Base-by-base conservation (phyloP, 2,329 filamentous ascomycete genomes). In the Pseudopyrenochaeta lycopersici region DNA sequence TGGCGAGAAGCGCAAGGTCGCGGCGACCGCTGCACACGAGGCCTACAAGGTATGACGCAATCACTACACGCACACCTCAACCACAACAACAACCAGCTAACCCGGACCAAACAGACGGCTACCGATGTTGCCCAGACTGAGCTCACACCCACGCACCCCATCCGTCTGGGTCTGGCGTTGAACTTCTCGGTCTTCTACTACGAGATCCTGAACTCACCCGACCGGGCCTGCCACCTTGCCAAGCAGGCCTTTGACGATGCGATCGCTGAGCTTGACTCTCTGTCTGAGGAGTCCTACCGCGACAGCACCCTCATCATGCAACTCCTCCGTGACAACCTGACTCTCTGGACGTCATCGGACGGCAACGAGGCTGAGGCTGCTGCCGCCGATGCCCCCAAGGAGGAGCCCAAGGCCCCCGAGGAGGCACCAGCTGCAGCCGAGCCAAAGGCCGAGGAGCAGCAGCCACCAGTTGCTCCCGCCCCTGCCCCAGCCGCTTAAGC, bases 111-210 rank as follows among this genome's bases (percentile, higher is more conserved):
- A 50, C 53, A 95, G 92, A 96, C 91, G 81, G 94, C 94, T 71
- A 98, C 94, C 83, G 94, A 97, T 75, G 94, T 98, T 75, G 95
- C 95, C 71, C 94, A 97, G 85, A 97, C 91, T 66, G 94, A 98
- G 82, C 89, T 98, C 71, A 94, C 94, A 61, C 94, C 94, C 61
- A 98, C 95, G 59, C 94, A 98, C 86, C 94, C 94, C 72, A 98
- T 98, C 84, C 93, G 94, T 75, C 91, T 98, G 66, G 94, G 94
- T 80, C 90, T 98, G 74, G 94, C 94, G 68, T 88, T 98, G 71
- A 98, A 97, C 90, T 97, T 98, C 88, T 97, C 93, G 63, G 94
- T 97, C 74, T 97, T 97, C 86, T 97, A 97, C 88, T 97, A 97
- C 82, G 95, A 97, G 87, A 97, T 97, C 78, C 85, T 97, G 77